A percentile compares a stretch with the other conserved stretches of the same genome.
Conservation (phyloP, 2,329 filamentous ascomycete genomes). For the Alternaria triticina region DNA sequence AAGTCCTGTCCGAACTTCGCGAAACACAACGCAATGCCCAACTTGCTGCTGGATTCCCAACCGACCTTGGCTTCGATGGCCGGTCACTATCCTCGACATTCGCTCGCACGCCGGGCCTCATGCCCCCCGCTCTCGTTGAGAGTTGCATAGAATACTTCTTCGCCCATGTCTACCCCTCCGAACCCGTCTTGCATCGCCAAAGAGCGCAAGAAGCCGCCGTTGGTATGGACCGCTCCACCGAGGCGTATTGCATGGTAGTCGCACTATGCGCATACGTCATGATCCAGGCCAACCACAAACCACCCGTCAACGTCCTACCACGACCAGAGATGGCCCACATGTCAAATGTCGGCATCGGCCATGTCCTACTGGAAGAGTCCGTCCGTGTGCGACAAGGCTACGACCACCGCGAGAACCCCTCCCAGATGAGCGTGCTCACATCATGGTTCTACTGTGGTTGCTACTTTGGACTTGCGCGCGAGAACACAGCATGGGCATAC, state of each 20-base stretch:
- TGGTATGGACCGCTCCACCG: conserved; percentile 59
- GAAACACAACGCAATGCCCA: conserved; percentile 57
- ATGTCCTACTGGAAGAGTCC: conserved; percentile 65
- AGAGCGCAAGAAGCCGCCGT: conserved; percentile 61
- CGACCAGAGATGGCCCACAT: conserved; percentile 53
- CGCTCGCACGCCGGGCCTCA: conserved; percentile 57
- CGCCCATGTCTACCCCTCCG: conserved; percentile 67
- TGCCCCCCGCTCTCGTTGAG: conserved; percentile 58
- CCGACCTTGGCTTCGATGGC: conserved; percentile 50
- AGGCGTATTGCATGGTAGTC: conserved; percentile 65
- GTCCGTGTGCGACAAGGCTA: conserved; percentile 62
- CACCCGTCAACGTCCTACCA: conserved; percentile 54
- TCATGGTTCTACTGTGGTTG: conserved; percentile 68
- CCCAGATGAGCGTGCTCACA: conserved; percentile 64
- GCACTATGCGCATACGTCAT: conserved; percentile 59
- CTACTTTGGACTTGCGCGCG: conserved; percentile 67
- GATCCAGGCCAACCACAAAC: conserved; percentile 56
- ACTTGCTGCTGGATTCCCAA: conserved; percentile 50
- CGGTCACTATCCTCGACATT: conserved; percentile 51
- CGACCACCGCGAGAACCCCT: conserved; percentile 64
- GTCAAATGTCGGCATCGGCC: conserved; percentile 55
- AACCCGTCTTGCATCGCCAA: conserved; percentile 63
- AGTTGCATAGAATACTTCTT: conserved; percentile 67
- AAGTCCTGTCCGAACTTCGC: conserved; percentile 68
- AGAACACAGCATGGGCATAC: conserved; percentile 68